Evolutionary conservation across 768 basidiomycete species (phyloP).

Genomic region (Lactarius hengduanensis): DNA sequence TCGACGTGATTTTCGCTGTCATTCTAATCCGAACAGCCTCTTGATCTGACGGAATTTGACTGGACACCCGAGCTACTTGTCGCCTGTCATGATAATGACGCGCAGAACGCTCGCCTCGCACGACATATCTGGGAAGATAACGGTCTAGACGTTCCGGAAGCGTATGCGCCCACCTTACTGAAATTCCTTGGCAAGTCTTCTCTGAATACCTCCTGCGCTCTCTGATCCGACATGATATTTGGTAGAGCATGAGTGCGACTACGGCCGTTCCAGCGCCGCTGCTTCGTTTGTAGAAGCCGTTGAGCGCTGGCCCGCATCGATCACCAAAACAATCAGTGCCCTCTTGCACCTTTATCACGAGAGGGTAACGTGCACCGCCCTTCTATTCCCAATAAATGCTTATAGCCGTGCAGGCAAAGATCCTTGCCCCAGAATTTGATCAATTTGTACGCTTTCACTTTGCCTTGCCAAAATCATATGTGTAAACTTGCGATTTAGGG

Average conservation of each 20-base stretch:
- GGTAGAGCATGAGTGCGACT: slow-evolving; percentile 73
- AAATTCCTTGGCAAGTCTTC: slow-evolving; percentile 61
- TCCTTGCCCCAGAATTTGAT: slow-evolving; percentile 90
- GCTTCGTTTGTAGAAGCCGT: slow-evolving; percentile 75
- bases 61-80: slow-evolving; percentile 91
- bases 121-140: slow-evolving; percentile 92
- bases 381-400: not conserved
- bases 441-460: slow-evolving; percentile 63
- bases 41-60: slow-evolving; percentile 92
- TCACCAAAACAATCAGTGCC: slow-evolving; percentile 45
- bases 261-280: slow-evolving; percentile 74
- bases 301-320: slow-evolving; percentile 63
- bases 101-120: slow-evolving; percentile 84
- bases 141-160: slow-evolving; percentile 80
- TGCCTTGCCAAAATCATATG: not conserved
- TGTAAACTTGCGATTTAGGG: slow-evolving; percentile 51
- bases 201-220: not conserved
- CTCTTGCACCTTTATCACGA: slow-evolving; percentile 79
- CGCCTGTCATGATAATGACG: slow-evolving; percentile 83
- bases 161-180: slow-evolving; percentile 56
- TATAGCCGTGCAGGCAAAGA: slow-evolving; percentile 57
- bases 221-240: not conserved
- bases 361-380: slow-evolving; percentile 50
- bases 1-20: not conserved
- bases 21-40: slow-evolving; percentile 53